phyloP scores from a whole-genome alignment of 2,329 filamentous ascomycete species.

The Ustilaginoidea virens region DNA sequence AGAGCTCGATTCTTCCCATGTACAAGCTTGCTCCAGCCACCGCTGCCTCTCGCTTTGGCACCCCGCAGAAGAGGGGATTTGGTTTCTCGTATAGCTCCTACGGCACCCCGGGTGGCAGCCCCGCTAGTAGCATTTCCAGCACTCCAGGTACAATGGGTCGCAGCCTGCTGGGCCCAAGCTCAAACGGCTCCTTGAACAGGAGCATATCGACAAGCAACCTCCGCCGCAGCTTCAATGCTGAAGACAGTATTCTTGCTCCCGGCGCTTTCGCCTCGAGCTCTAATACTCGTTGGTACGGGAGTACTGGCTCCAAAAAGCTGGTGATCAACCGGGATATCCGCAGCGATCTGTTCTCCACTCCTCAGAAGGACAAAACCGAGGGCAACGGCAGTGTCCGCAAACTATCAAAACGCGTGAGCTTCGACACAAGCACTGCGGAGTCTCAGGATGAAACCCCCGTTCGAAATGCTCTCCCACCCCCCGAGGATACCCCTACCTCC shows the following conservation, averaged over 20 bases:
- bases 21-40: constrained; percentile 68
- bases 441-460: constrained; percentile 18
- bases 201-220: constrained; percentile 81
- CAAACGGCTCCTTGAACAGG: constrained; percentile 62
- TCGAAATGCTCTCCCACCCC: constrained; percentile 18
- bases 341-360: constrained; percentile 52
- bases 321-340: constrained; percentile 81
- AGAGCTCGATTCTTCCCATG: constrained; percentile 66
- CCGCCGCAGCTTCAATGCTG: constrained; percentile 63
- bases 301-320: constrained; percentile 67
- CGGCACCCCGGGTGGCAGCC: constrained; percentile 60
- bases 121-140: constrained; percentile 46
- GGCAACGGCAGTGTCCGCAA: constrained; percentile 31
- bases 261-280: constrained; percentile 66
- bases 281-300: constrained; percentile 48
- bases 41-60: constrained; percentile 64
- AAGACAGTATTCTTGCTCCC: constrained; percentile 75
- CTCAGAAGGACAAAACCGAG: constrained; percentile 33
- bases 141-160: constrained; percentile 53
- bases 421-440: constrained; percentile 49
- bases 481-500: constrained; percentile 15
- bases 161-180: constrained; percentile 49
- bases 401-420: constrained; percentile 79
- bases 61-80: constrained; percentile 74
- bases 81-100: constrained; percentile 91